These are phyloP conservation scores for Metarhizium robertsii DNA, from an alignment of 2,329 filamentous ascomycete species.

Conservation along the genomic window DNA sequence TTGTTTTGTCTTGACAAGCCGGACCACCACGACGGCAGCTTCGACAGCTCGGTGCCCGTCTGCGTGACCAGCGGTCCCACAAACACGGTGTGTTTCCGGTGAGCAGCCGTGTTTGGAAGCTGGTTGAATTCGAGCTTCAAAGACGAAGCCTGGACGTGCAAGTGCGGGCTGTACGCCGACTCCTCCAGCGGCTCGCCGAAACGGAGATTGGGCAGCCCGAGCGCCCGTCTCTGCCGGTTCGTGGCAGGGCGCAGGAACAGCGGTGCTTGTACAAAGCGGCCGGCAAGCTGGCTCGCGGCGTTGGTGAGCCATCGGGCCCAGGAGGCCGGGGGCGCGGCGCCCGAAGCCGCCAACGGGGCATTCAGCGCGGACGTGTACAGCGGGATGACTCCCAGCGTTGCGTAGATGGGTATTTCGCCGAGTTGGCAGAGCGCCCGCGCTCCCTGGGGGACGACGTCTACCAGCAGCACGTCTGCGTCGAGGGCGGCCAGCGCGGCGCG, in stretches of 20 bases:
- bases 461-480: conserved; percentile 22
- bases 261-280: conserved; percentile 18
- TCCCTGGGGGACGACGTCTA: conserved; percentile 28
- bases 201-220: conserved; percentile 18
- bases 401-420: conserved; percentile 24
- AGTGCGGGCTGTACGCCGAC: conserved; percentile 25
- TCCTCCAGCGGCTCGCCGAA: conserved; percentile 21
- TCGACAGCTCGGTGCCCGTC: conserved; percentile 2
- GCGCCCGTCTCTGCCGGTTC: conserved; percentile 19
- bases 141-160: conserved; percentile 30
- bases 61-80: conserved; percentile 26
- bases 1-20: conserved; percentile 15
- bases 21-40: conserved; percentile 24
- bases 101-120: conserved; percentile 13
- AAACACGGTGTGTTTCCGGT: conserved; percentile 14
- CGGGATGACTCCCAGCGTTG: conserved; percentile 29
- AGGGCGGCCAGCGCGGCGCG: conserved; percentile 20
- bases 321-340: conserved; percentile 19
- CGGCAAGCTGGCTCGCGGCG: conserved; percentile 15
- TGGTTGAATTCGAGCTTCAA: conserved; percentile 21
- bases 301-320: conserved; percentile 17
- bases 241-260: conserved; percentile 18
- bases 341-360: conserved; percentile 22
- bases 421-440: conserved; percentile 25
- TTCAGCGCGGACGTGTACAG: conserved; percentile 22